Conservation (phyloP, 2,329 filamentous ascomycete genomes). For the Botrytis hyacinthi region DNA sequence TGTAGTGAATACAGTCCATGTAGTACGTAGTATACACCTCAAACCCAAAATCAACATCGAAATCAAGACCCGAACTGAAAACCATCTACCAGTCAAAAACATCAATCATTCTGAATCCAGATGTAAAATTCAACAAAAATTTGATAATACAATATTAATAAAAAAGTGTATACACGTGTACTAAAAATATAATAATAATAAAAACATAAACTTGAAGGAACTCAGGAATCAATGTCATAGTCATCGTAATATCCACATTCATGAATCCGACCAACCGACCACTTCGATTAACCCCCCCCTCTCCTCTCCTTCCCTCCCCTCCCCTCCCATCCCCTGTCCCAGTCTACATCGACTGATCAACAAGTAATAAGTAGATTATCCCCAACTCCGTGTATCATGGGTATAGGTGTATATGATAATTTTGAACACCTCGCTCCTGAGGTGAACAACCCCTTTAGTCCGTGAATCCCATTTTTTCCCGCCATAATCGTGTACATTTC, state of each 20-base stretch:
- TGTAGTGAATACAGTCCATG: too few species aligned
- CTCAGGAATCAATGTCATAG: not conserved
- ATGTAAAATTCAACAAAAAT: too few species aligned
- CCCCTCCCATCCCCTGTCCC: too few species aligned
- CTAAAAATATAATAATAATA: not conserved
- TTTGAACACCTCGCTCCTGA: not conserved
- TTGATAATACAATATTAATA: not conserved
- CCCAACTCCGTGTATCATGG: not conserved
- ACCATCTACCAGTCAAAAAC: too few species aligned
- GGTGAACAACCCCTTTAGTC: not conserved
- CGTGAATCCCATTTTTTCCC: not conserved
- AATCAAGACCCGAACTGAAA: too few species aligned
- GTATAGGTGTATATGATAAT: not conserved
- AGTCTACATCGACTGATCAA: not conserved
- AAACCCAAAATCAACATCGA: too few species aligned
- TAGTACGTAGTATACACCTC: too few species aligned
- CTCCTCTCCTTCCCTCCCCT: too few species aligned
- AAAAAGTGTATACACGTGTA: not conserved
- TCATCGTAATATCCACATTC: not conserved
- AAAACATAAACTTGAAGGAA: not conserved
- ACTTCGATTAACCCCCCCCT: not conserved
- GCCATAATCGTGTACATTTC: not conserved
- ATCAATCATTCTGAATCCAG: too few species aligned
- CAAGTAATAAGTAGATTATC: not conserved
- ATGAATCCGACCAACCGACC: not conserved